Evolutionary conservation across 352 stramenopile species (phyloP).

Genomic region (Pythium biforme): DNA sequence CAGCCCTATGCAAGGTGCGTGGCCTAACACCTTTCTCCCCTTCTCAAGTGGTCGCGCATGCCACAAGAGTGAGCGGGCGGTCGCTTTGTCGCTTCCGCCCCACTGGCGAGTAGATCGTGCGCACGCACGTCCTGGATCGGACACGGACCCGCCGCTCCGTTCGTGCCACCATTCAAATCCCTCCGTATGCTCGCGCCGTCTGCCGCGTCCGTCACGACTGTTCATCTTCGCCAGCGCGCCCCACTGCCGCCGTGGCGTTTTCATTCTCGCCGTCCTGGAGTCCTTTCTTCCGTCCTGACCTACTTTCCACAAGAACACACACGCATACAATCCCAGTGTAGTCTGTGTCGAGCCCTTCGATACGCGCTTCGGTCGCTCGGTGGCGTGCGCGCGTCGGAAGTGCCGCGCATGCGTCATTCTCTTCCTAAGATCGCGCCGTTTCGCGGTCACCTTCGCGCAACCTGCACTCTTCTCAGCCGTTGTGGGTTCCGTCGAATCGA

Average conservation of each 20-base stretch:
- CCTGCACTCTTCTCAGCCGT: slow-evolving; percentile 15
- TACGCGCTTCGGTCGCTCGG: no score
- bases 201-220: background rate
- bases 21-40: no score
- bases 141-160: background rate
- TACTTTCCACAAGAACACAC: background rate
- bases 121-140: background rate
- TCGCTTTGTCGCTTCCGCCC: background rate
- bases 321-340: no score
- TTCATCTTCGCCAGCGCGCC: background rate
- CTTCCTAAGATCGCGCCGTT: slow-evolving; percentile 14
- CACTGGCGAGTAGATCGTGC: background rate
- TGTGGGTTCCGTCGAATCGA: slow-evolving; percentile 10
- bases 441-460: slow-evolving; percentile 31
- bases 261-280: background rate
- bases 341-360: background rate
- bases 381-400: background rate
- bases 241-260: background rate
- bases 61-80: background rate
- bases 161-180: no score
- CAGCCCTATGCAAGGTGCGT: no score
- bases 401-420: background rate
- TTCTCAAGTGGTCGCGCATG: no score
- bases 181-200: background rate
- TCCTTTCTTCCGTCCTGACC: background rate